Conservation (phyloP, 768 basidiomycete species). For the Boletales sp. region DNA sequence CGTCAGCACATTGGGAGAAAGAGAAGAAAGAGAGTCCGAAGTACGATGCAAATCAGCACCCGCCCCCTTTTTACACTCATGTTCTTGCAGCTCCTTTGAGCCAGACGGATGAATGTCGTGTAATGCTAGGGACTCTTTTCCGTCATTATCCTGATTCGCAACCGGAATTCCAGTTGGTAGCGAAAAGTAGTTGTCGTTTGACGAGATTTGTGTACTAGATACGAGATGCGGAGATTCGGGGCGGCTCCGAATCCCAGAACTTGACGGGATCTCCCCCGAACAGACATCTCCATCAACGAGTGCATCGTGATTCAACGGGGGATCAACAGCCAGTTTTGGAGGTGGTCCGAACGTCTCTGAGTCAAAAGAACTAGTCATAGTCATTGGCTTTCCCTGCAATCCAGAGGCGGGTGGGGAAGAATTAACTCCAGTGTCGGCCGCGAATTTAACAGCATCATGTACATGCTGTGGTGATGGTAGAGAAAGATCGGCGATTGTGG, state of each 20-base stretch:
- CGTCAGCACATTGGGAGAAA: slow-evolving; percentile 44
- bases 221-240: slow-evolving; percentile 18
- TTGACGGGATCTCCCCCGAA: slow-evolving; percentile 29
- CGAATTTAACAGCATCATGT: slow-evolving; percentile 5
- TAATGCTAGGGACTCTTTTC: neutral
- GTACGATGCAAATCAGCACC: slow-evolving; percentile 33
- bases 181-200: slow-evolving; percentile 15
- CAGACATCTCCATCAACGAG: neutral
- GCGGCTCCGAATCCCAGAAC: slow-evolving; percentile 37
- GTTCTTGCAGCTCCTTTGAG: slow-evolving; percentile 10
- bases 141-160: neutral
- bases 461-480: slow-evolving; percentile 18
- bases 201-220: slow-evolving; percentile 11
- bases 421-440: slow-evolving; percentile 4
- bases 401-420: neutral
- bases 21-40: slow-evolving; percentile 58
- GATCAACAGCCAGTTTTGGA: slow-evolving; percentile 3
- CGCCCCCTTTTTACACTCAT: slow-evolving; percentile 22
- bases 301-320: neutral
- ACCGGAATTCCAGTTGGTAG: neutral
- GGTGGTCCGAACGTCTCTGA: neutral
- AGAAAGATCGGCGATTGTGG: slow-evolving; percentile 21
- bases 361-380: neutral
- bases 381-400: slow-evolving; percentile 2
- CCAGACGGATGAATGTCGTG: neutral